A percentile compares a stretch with the other conserved stretches of the same genome.
phyloP scores from a whole-genome alignment of 1,284 basidiomycete species.

The Xanthoconium separans region DNA sequence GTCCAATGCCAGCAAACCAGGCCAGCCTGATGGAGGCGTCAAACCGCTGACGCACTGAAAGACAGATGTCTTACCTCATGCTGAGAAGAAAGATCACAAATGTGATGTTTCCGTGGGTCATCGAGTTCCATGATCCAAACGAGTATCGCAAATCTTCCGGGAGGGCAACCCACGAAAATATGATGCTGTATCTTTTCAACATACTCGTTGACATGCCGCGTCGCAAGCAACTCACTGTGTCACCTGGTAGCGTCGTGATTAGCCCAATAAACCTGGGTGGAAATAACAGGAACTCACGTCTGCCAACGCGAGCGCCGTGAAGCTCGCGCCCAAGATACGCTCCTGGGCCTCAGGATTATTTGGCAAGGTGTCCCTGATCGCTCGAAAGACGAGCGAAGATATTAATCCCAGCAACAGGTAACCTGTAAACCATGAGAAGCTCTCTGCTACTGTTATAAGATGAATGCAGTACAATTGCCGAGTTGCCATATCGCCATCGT shows the following conservation, averaged over 20 bases:
- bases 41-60: background rate
- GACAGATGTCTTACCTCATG: constrained; percentile 43
- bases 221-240: constrained; percentile 51
- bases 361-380: constrained; percentile 60
- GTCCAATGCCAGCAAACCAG: constrained; percentile 66
- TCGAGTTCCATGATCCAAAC: constrained; percentile 59
- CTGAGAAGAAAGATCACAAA: constrained; percentile 54
- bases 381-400: constrained; percentile 69
- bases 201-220: background rate
- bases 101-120: constrained; percentile 76
- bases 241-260: constrained; percentile 31
- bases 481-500: constrained; percentile 74
- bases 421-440: constrained; percentile 39
- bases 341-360: constrained; percentile 65
- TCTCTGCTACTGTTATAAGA: background rate
- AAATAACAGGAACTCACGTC: constrained; percentile 53
- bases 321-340: constrained; percentile 61
- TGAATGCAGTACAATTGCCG: constrained; percentile 54
- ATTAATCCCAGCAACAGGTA: constrained; percentile 68
- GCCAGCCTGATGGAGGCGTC: constrained; percentile 39
- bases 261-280: background rate
- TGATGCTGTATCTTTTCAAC: constrained; percentile 44
- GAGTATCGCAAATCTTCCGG: constrained; percentile 55
- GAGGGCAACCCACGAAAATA: constrained; percentile 54
- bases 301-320: constrained; percentile 66